phyloP scores from a whole-genome alignment of 441 rosid species.

The Cnidoscolus chayamansa region DNA sequence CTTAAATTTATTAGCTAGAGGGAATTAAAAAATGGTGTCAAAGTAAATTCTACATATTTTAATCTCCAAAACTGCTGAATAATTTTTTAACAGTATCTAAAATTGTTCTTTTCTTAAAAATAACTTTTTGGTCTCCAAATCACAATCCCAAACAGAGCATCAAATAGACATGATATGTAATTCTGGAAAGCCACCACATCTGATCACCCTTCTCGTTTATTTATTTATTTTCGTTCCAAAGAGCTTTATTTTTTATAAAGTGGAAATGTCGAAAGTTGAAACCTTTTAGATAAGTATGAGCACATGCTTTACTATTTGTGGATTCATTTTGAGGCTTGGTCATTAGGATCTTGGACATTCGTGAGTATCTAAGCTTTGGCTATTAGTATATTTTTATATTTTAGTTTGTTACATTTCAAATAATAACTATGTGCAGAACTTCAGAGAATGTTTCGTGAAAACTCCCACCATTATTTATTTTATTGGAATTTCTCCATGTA shows the following conservation, averaged over 20 bases:
- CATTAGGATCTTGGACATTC: not conserved
- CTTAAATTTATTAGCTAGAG: no score
- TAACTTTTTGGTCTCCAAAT: no score
- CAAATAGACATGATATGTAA: not conserved
- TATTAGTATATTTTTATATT: constrained; percentile 2
- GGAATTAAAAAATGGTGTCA: no score
- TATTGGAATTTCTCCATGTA: not conserved
- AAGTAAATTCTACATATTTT: no score
- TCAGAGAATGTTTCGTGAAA: not conserved
- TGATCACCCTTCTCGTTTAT: no score
- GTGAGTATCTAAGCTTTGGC: not conserved
- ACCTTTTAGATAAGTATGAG: not conserved
- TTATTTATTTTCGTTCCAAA: not conserved
- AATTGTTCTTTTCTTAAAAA: no score
- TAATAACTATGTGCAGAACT: not conserved
- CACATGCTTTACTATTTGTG: not conserved
- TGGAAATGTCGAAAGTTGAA: not conserved
- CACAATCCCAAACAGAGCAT: no score
- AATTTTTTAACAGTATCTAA: no score
- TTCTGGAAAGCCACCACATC: not conserved
- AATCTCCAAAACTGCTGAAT: no score
- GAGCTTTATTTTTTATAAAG: not conserved
- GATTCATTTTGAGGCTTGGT: not conserved
- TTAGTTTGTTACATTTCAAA: not conserved
- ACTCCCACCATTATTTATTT: not conserved